Base-by-base conservation (phyloP, 345 rosid species). In the Atalantia buxifolia region DNA sequence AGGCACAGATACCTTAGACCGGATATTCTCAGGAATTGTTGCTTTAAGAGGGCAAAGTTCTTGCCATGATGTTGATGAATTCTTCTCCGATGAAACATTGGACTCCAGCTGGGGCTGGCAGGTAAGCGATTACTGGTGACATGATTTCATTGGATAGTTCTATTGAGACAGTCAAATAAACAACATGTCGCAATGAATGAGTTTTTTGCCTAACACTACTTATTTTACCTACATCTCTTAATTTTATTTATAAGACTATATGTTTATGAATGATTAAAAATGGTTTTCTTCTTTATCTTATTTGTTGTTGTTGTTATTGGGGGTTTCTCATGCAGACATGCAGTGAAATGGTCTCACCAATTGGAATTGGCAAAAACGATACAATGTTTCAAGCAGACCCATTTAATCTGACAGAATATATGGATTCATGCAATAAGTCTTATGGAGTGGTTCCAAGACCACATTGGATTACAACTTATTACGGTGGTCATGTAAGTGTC, bases 51-150 rank as follows among this genome's bases (percentile, higher is more conserved):
- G 60, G 45, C 5, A 76, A 0, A 27, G 24, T 10, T 8, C 71
- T 57, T 79, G 82, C 71, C 66, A 71, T 60, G 21, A 69, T 71
- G 45, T 40, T 0, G 24, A 33, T 1, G 69, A 57, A 48, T 62
- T 71, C 48, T 66, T 42, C 2, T 22, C 77, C 9, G 6, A 61
- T 6, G 80, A 82, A 75, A 40, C 12, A 40, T 40, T 40, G 12
- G 77, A 42, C 25, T 28, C 5, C 19, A 82, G 75, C n/a, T 79
- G 82, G 82, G 6, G 4, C 7, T 82, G 82, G 80, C 80, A 72
- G 82, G 85, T 9, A 40, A 1, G 12, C 2, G 2, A 9, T 40
- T 40, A 40, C 45, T 8, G 0, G 45, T 40, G 42, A 40, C 2
- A 7, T 38, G 45, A 40, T 9, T 40, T 36, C 38, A 36, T 36